phyloP scores from a whole-genome alignment of 2,329 filamentous ascomycete species.

The Phialophora expanda region DNA sequence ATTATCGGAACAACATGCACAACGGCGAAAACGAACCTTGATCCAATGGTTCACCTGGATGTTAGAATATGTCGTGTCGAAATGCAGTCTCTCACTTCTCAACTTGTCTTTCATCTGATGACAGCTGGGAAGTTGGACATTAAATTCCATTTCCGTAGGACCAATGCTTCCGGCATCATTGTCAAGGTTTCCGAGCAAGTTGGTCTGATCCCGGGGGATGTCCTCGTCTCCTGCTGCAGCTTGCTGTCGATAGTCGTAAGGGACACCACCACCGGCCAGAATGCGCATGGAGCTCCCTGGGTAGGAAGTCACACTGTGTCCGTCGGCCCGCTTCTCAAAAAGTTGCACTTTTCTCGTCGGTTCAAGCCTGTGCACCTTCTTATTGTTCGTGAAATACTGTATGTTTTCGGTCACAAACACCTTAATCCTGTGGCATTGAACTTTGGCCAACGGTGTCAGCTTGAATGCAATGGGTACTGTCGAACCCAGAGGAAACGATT shows the following conservation, averaged over 20 bases:
- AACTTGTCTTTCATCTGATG: constrained; percentile 79
- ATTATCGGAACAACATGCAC: background rate
- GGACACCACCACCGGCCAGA: constrained; percentile 78
- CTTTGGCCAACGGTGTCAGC: constrained; percentile 87
- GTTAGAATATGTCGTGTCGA: constrained; percentile 91
- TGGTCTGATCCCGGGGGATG: constrained; percentile 62
- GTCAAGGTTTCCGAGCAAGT: constrained; percentile 80
- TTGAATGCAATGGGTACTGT: constrained; percentile 94
- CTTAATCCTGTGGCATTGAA: constrained; percentile 90
- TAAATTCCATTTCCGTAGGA: constrained; percentile 93
- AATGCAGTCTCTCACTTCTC: constrained; percentile 70
- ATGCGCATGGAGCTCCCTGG: constrained; percentile 77
- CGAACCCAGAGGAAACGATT: constrained; percentile 87
- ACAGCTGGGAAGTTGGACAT: constrained; percentile 87
- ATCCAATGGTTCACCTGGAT: constrained; percentile 97
- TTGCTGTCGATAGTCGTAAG: constrained; percentile 64
- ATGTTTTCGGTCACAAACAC: constrained; percentile 89
- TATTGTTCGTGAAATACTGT: constrained; percentile 87
- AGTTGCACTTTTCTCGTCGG: constrained; percentile 82
- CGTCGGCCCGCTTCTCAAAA: constrained; percentile 86
- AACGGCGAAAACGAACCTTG: constrained; percentile 63
- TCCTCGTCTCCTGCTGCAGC: constrained; percentile 63
- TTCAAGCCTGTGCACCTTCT: constrained; percentile 82
- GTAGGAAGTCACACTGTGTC: constrained; percentile 73
- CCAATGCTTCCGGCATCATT: constrained; percentile 74